phyloP scores from a whole-genome alignment of 768 basidiomycete genomes.

The Pleurotus djamor region DNA sequence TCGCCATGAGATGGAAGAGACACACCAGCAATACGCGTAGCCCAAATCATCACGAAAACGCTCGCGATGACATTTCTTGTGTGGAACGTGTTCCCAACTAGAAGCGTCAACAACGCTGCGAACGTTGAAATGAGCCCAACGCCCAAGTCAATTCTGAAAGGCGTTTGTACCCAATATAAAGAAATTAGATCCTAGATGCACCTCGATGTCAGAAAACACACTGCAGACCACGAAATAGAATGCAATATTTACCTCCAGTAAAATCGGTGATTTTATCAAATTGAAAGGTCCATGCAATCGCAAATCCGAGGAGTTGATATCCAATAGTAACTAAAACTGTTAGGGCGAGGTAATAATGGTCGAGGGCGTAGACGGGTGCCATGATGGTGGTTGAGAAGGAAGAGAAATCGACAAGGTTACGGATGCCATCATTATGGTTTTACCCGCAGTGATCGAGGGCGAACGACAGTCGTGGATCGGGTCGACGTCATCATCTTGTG shows the following conservation, averaged over 20 bases:
- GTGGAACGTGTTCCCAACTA: conserved; percentile 59
- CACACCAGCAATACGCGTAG: conserved; percentile 51
- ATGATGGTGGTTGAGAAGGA: background rate
- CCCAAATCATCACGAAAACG: conserved; percentile 69
- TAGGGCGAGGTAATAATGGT: conserved; percentile 40
- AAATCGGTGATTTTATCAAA: conserved; percentile 78
- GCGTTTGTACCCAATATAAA: conserved; percentile 48
- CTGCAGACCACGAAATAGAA: conserved; percentile 1
- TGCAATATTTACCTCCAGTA: conserved; percentile 42
- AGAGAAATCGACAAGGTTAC: background rate
- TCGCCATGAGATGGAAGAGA: background rate
- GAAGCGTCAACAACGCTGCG: conserved; percentile 57
- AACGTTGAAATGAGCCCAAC: conserved; percentile 4
- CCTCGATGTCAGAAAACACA: background rate
- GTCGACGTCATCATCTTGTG: background rate
- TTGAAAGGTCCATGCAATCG: conserved; percentile 66
- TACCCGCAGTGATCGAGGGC: too few species aligned
- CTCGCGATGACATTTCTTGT: conserved; percentile 56
- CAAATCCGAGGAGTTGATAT: conserved; percentile 62
- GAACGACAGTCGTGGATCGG: background rate
- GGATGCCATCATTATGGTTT: too few species aligned
- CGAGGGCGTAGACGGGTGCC: conserved; percentile 1
- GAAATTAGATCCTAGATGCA: conserved; percentile 55
- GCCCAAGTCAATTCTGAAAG: background rate
- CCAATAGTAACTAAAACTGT: conserved; percentile 51